Percentiles rank a stretch among this genome's conserved stretches.
Conservation (phyloP, 306 rosid species). For the Prunus dulcis region DNA sequence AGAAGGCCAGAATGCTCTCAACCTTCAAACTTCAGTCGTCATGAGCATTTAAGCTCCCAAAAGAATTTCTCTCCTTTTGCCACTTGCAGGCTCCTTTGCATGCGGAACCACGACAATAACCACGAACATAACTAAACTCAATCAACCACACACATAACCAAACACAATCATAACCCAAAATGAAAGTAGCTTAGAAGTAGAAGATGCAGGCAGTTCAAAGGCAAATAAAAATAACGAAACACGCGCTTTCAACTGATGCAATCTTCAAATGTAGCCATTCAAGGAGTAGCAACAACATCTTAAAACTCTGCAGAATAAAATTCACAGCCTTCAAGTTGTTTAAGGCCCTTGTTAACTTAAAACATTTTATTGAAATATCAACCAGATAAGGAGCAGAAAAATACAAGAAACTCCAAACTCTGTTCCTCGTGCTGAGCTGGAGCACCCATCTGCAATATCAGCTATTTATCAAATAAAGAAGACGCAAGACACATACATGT, state of each 20-base stretch:
- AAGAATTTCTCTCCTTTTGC: background rate
- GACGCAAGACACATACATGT: background rate
- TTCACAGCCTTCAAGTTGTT: constrained; percentile 19
- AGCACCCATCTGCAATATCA: constrained; percentile 37
- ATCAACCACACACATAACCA: background rate
- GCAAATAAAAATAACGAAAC: background rate
- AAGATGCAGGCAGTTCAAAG: background rate
- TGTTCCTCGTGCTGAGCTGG: constrained; percentile 26
- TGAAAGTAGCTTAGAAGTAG: background rate
- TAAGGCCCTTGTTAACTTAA: constrained; percentile 8
- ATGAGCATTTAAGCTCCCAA: background rate
- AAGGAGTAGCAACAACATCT: background rate
- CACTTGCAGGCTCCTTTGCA: background rate
- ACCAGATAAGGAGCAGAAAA: constrained; percentile 13
- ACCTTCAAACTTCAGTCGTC: background rate
- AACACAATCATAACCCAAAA: background rate
- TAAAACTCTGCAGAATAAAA: background rate
- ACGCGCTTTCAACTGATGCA: background rate
- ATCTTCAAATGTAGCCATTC: constrained; percentile 12
- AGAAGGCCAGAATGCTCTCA: background rate
- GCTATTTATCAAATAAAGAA: constrained; percentile 19
- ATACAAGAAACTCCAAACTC: constrained; percentile 1
- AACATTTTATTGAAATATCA: constrained; percentile 17
- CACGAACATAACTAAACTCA: background rate
- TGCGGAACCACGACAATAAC: background rate